Percentiles rank a stretch among this genome's conserved stretches.
Conservation (phyloP, 1,139 yeast genomes). For the Wickerhamiella infanticola region DNA sequence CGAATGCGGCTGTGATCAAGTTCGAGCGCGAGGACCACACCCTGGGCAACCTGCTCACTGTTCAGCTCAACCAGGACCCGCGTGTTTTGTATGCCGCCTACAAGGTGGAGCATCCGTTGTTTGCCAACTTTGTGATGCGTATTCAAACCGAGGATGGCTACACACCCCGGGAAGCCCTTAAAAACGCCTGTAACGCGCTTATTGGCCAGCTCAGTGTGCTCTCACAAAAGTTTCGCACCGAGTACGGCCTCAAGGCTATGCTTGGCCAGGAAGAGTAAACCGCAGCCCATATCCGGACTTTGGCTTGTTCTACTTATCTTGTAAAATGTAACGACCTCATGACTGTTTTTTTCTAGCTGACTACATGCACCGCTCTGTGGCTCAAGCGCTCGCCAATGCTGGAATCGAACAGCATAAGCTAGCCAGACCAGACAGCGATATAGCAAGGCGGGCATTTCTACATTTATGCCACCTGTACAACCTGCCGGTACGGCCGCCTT, state of each 20-base stretch:
- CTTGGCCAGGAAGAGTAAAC: slow-evolving; percentile 22
- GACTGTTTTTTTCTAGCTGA: no score
- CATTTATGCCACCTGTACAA: neutral
- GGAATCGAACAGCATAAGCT: neutral
- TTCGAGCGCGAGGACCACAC: slow-evolving; percentile 98
- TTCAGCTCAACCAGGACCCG: slow-evolving; percentile 72
- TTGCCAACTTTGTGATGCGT: slow-evolving; percentile 86
- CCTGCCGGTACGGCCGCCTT: neutral
- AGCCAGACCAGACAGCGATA: neutral
- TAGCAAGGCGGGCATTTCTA: neutral
- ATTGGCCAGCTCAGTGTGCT: slow-evolving; percentile 64
- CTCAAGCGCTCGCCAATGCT: neutral
- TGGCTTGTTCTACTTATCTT: neutral
- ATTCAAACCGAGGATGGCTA: slow-evolving; percentile 93
- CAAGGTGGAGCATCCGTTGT: slow-evolving; percentile 93
- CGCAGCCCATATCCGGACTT: neutral
- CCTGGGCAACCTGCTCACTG: slow-evolving; percentile 72
- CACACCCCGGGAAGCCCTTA: slow-evolving; percentile 78
- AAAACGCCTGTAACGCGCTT: slow-evolving; percentile 71
- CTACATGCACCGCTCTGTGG: neutral
- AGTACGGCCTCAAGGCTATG: slow-evolving; percentile 83
- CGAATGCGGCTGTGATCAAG: slow-evolving; percentile 83
- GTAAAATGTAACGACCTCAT: no score
- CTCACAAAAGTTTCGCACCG: slow-evolving; percentile 67
- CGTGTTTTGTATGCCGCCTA: slow-evolving; percentile 90